Percentiles rank a stretch among this genome's conserved stretches.
Evolutionary conservation across 1,139 yeast species (phyloP).

Genomic region (Pneumocystis sp.): DNA sequence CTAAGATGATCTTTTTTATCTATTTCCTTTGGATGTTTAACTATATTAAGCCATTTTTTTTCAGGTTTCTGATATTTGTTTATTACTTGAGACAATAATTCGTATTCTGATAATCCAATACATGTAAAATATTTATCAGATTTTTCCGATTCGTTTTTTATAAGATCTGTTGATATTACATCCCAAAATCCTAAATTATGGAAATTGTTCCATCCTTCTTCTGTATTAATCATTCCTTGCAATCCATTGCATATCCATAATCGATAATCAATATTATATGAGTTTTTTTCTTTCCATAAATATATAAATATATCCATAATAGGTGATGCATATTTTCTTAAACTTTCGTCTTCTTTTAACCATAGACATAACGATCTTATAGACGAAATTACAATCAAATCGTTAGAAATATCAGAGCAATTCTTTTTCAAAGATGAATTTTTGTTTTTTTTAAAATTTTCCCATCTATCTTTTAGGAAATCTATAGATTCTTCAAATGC

Average conservation of each 20-base stretch:
- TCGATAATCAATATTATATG: slow-evolving; percentile 2
- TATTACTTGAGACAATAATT: background rate
- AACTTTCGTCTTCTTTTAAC: slow-evolving; percentile 8
- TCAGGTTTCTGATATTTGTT: background rate
- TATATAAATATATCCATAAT: slow-evolving; percentile 8
- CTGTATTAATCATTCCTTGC: slow-evolving; percentile 3
- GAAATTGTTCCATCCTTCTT: slow-evolving; percentile 5
- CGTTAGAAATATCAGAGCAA: background rate
- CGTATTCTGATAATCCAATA: background rate
- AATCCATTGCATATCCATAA: slow-evolving; percentile 5
- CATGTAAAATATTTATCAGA: background rate
- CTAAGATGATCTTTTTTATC: background rate
- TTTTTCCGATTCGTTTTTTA: background rate
- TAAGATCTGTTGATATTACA: slow-evolving; percentile 1
- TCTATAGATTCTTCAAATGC: slow-evolving; percentile 8
- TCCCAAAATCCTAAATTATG: background rate
- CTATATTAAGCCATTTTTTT: background rate
- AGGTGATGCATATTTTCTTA: slow-evolving; percentile 3
- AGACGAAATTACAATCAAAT: slow-evolving; percentile 3
- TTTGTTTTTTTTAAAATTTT: slow-evolving; percentile 1
- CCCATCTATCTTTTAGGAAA: slow-evolving; percentile 10
- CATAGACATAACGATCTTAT: slow-evolving; percentile 6
- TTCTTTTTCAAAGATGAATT: background rate
- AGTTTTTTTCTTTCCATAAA: background rate
- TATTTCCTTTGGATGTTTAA: background rate